These are phyloP conservation scores for Diaporthe sp. DNA, from an alignment of 2,329 filamentous ascomycete genomes.

Conservation along the genomic window DNA sequence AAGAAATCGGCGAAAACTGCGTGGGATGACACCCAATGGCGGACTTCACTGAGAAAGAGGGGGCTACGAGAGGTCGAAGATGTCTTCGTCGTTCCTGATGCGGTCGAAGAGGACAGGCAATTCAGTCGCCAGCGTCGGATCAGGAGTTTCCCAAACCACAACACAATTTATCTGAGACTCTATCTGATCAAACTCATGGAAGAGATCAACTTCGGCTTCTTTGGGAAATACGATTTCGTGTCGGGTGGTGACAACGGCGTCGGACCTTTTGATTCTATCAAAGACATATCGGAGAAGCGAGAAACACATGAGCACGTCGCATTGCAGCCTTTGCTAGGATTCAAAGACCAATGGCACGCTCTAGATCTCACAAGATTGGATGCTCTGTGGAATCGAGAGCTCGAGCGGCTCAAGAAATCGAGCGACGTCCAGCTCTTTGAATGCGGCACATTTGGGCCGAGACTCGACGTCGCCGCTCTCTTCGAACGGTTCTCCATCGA, in stretches of 20 bases:
- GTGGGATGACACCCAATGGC: constrained; percentile 20
- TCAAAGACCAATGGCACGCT: constrained; percentile 29
- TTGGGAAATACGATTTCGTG: not conserved
- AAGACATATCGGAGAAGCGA: not conserved
- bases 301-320: constrained; percentile 18
- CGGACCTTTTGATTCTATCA: constrained; percentile 13
- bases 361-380: constrained; percentile 32
- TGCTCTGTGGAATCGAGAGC: not conserved
- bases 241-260: not conserved
- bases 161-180: constrained; percentile 25
- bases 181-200: constrained; percentile 30
- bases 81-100: constrained; percentile 35
- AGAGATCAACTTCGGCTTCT: constrained; percentile 34
- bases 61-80: constrained; percentile 30
- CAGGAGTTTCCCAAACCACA: not conserved
- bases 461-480: constrained; percentile 17
- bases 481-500: constrained; percentile 39
- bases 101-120: not conserved
- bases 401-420: constrained; percentile 5
- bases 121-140: not conserved
- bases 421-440: constrained; percentile 21
- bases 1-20: constrained; percentile 44
- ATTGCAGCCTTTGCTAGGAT: constrained; percentile 34
- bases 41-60: constrained; percentile 28
- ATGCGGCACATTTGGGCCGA: not conserved